Percentiles rank a stretch among this genome's conserved stretches.
These are phyloP conservation scores for Fragaria vesca DNA, from an alignment of 306 rosid species.

Conservation along the genomic window DNA sequence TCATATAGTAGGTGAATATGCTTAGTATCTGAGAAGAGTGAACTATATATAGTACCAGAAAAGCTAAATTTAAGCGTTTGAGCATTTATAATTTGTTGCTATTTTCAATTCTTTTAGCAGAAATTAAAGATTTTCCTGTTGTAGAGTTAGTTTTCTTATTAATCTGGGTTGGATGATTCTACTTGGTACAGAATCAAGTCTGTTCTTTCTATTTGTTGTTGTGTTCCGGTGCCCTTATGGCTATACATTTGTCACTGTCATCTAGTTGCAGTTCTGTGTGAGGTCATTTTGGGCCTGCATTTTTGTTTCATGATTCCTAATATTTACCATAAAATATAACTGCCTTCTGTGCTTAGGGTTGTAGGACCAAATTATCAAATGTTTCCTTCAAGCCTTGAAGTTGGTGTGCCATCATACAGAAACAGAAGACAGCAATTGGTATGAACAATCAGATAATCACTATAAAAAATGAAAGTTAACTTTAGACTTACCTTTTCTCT, in stretches of 20 bases:
- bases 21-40: background rate
- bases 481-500: slow-evolving; percentile 6
- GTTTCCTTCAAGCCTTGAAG: slow-evolving; percentile 20
- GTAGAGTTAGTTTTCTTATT: background rate
- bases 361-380: background rate
- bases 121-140: background rate
- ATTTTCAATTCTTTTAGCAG: background rate
- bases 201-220: background rate
- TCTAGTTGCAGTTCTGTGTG: background rate
- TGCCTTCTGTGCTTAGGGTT: background rate
- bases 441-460: background rate
- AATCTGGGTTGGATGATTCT: background rate
- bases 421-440: background rate
- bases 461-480: background rate
- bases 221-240: background rate
- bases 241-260: background rate
- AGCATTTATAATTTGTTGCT: background rate
- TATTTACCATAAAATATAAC: background rate
- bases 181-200: background rate
- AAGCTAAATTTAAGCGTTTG: background rate
- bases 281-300: background rate
- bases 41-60: background rate
- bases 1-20: background rate
- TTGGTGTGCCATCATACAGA: background rate
- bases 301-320: background rate